Evolutionary conservation across 495 filamentous ascomycete genomes (phyloP).

Genomic region (Podospora pseudocomata): DNA sequence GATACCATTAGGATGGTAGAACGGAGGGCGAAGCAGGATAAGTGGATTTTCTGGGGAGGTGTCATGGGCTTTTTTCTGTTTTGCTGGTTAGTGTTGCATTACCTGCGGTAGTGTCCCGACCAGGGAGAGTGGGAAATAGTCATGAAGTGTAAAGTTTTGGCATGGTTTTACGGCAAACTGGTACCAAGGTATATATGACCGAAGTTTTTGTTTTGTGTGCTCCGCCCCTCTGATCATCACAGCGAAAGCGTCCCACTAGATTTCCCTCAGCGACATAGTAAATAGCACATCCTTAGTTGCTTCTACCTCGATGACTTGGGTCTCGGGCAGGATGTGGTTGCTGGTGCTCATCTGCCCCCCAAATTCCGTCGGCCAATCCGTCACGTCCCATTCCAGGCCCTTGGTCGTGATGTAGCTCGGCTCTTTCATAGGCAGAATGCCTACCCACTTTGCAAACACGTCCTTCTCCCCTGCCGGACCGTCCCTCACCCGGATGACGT

Average conservation of each 20-base stretch:
- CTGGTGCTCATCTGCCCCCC: constrained; percentile 87
- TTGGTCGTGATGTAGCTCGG: constrained; percentile 67
- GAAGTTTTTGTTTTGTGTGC: not conserved
- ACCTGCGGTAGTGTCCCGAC: constrained; percentile 53
- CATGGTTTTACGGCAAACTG: not conserved
- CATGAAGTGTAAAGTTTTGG: constrained; percentile 28
- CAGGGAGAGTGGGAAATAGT: not conserved
- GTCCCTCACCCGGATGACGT: constrained; percentile 63
- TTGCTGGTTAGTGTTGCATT: constrained; percentile 85
- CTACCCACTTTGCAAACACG: constrained; percentile 61
- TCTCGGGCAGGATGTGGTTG: constrained; percentile 66
- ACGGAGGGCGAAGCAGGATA: constrained; percentile 85
- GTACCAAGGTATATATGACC: not conserved
- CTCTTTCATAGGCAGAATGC: constrained; percentile 77
- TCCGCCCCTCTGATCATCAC: not conserved
- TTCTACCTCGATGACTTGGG: constrained; percentile 52
- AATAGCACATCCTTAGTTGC: constrained; percentile 73
- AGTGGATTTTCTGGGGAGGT: constrained; percentile 94
- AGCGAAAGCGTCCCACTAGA: constrained; percentile 7
- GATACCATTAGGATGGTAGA: constrained; percentile 97
- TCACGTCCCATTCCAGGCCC: constrained; percentile 88
- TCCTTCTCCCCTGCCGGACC: constrained; percentile 23
- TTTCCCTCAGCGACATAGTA: constrained; percentile 65
- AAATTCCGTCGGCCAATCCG: constrained; percentile 74
- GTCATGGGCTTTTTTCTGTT: constrained; percentile 88